Percentiles rank a stretch among this genome's conserved stretches.
Evolutionary conservation across 2,329 filamentous ascomycete genomes (phyloP).

Genomic region (Davidsoniella eucalypti): DNA sequence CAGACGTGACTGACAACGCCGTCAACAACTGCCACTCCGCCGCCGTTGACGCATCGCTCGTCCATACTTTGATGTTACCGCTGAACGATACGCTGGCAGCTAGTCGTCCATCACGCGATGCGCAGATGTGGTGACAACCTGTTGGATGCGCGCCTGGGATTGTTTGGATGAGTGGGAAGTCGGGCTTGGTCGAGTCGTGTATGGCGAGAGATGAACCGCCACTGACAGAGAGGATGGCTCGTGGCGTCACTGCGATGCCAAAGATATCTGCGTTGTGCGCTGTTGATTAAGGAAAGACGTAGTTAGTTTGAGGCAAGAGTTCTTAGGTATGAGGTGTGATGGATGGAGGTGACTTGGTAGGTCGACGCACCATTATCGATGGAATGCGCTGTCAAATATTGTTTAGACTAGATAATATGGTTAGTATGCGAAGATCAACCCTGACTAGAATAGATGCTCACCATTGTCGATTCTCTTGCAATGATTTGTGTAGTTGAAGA

Average conservation of each 20-base stretch:
- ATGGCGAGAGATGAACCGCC: conserved; percentile 71
- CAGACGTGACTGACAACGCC: conserved; percentile 1
- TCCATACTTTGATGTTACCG: conserved; percentile 78
- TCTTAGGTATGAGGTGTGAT: not conserved
- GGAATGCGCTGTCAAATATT: conserved; percentile 88
- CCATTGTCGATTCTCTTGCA: too few species aligned
- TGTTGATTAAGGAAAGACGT: conserved; percentile 22
- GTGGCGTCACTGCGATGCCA: conserved; percentile 59
- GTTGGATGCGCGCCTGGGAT: conserved; percentile 68
- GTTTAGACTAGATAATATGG: conserved; percentile 57
- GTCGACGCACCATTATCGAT: conserved; percentile 57
- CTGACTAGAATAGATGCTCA: too few species aligned
- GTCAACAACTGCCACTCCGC: conserved; percentile 35
- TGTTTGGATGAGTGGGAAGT: conserved; percentile 64
- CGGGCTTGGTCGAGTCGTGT: conserved; percentile 53
- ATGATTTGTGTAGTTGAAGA: too few species aligned
- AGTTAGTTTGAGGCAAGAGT: not conserved
- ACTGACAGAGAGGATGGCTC: conserved; percentile 63
- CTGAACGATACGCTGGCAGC: conserved; percentile 79
- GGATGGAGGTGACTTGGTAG: not conserved
- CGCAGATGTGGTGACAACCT: conserved; percentile 79
- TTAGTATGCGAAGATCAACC: too few species aligned
- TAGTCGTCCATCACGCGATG: conserved; percentile 48
- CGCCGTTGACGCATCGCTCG: conserved; percentile 33
- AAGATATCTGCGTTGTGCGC: conserved; percentile 78